Conservation (phyloP, 352 stramenopile species). For the Plasmopara viticola region DNA sequence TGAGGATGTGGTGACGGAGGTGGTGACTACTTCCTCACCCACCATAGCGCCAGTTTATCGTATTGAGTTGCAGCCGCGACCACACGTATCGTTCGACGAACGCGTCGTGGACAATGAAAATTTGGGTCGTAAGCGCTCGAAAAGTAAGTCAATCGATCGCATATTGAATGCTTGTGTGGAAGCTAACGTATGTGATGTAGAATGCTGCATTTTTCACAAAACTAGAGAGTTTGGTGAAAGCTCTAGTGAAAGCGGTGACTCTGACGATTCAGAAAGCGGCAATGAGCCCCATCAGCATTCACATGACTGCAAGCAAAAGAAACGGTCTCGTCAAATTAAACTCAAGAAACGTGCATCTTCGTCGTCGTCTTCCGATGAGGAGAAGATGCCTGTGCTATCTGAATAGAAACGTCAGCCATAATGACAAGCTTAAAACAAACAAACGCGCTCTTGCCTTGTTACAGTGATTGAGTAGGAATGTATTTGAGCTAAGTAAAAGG, state of each 20-base stretch:
- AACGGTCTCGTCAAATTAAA: slow-evolving; percentile 13
- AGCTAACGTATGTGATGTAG: slow-evolving; percentile 23
- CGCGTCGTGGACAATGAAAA: slow-evolving; percentile 91
- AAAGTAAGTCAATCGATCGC: slow-evolving; percentile 48
- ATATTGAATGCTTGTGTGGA: background rate
- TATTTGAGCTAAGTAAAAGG: too few species aligned
- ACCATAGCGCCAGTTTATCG: slow-evolving; percentile 40
- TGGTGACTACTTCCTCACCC: slow-evolving; percentile 17
- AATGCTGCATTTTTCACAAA: slow-evolving; percentile 93
- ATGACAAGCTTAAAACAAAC: background rate
- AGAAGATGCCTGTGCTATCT: slow-evolving; percentile 16
- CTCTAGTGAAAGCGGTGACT: slow-evolving; percentile 86
- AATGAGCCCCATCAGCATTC: slow-evolving; percentile 19
- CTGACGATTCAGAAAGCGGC: slow-evolving; percentile 32
- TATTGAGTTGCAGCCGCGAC: slow-evolving; percentile 70
- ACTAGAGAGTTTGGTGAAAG: slow-evolving; percentile 87
- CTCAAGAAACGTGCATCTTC: slow-evolving; percentile 30
- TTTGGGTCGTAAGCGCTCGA: slow-evolving; percentile 86
- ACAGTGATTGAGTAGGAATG: background rate
- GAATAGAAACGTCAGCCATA: background rate
- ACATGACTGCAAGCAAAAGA: slow-evolving; percentile 29
- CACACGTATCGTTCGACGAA: slow-evolving; percentile 83
- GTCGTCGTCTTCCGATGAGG: slow-evolving; percentile 31
- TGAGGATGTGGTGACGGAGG: slow-evolving; percentile 29
- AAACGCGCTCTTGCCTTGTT: slow-evolving; percentile 4